Evolutionary conservation across 495 filamentous ascomycete species (phyloP), one percentile per base, ranked within the genome.

Genomic region (Hyaloscypha hepaticicola): DNA sequence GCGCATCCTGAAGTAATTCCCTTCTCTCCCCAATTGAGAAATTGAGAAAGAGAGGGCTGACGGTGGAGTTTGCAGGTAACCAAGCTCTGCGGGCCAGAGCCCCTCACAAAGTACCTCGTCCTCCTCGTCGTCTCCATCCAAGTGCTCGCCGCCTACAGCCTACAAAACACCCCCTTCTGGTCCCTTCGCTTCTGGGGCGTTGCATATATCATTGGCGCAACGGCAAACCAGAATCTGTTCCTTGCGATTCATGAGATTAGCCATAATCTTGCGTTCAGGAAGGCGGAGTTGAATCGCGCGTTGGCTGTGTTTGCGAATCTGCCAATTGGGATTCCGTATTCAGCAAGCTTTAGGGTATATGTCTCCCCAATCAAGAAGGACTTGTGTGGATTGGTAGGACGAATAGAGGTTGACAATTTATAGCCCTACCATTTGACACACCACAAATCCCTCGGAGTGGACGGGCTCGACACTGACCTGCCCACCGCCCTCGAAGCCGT

Each of bases 221-320:
- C 96, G 0, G 85, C 93, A 45, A 99, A 98, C 83, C 96, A 98
- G 81, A 99, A 99, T 77, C 84, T 97, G 29, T 99, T 99, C 82
- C 86, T 99, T 11, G 93, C 96, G 55, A 99, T 99, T 72, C 96
- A 99, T 77, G 96, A 99, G 77, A 98, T 99, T 75, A 95, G 91
- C 24, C 96, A 99, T 78, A 99, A 98, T 69, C 84, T 99, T 45
- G 96, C 95, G 19, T 98, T 97, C 85, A 83, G 85, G 48, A 93
- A 88, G 9, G 85, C 93, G n/a, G 70, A 88, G 45, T 88, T 85
- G 49, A 99, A 99, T 75, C 79, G 96, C 5, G 70, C 96, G 29
- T 79, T 97, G 66, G 95, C 96, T 49, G 88, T 98, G 60, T 85
- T 97, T 72, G 94, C 96, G 59, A 99, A 99, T 76, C 78, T 98